phyloP scores from a whole-genome alignment of 2,329 filamentous ascomycete species.

The Fusarium incarnatum region DNA sequence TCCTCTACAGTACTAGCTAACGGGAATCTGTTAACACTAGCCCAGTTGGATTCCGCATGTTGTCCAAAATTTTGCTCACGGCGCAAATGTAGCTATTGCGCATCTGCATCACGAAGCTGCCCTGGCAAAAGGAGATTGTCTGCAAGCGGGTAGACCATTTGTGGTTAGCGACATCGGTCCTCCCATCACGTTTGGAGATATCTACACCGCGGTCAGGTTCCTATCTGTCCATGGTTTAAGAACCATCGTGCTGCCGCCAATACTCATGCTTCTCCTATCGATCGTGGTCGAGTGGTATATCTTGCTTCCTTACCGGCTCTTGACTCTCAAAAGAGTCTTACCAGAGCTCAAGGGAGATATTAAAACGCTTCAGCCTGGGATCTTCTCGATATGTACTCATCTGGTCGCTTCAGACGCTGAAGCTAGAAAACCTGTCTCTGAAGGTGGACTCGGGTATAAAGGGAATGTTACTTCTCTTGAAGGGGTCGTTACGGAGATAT shows the following conservation, averaged over 20 bases:
- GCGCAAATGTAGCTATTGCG: conserved; percentile 16
- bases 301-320: not conserved
- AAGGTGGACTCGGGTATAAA: conserved; percentile 6
- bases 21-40: not conserved
- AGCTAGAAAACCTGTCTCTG: not conserved
- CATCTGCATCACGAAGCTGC: conserved; percentile 17
- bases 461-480: conserved; percentile 1
- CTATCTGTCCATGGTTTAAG: conserved; percentile 8
- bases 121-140: not conserved
- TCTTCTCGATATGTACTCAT: conserved; percentile 14
- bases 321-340: not conserved
- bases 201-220: not conserved
- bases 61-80: conserved; percentile 8
- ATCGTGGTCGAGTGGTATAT: conserved; percentile 3
- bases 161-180: conserved; percentile 3
- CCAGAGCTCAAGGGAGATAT: not conserved
- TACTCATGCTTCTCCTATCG: not conserved
- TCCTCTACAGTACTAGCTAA: fast-evolving
- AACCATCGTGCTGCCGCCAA: not conserved
- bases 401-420: conserved; percentile 2
- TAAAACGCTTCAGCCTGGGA: not conserved
- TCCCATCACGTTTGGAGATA: conserved; percentile 3
- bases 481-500: conserved; percentile 1
- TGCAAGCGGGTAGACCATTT: conserved; percentile 10
- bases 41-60: conserved; percentile 8